Evolutionary conservation across 371 early-diverging fungal species (phyloP), one percentile per base, ranked within the genome.

Genomic region (Mortierella sp.): DNA sequence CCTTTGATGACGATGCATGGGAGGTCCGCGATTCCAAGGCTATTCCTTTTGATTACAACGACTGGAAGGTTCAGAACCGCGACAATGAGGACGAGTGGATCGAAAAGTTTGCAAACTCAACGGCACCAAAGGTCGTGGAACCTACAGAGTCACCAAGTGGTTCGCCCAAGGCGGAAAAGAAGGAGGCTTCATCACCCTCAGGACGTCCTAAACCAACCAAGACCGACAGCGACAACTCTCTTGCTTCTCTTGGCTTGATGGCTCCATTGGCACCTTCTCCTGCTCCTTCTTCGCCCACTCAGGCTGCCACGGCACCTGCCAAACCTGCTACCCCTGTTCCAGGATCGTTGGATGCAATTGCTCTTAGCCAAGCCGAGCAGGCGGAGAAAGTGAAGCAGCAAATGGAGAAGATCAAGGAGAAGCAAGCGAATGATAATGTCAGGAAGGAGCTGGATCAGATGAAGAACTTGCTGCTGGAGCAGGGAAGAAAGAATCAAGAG

Each of bases 1-100:
- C 83, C 0, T 87, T 87, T 52, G 83, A 83, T 30, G 87, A 87
- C 56, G 87, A 87, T 54, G 85, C 85, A 2, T 85, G 85, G 85
- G 78, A 80, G 47, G 71, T 84, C 72, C 54, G 85, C 71, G 87
- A 76, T 28, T 70, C 74, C 34, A 73, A 74, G 61, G 21, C 41
- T 19, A 28, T 63, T 72, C 67, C 46, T 45, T 81, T 63, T 71
- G 83, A 50, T 64, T 83, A 61, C 47, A 76, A 63, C 72, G 83
- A 59, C 67, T 80, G 54, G 81, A 82, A 61, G 70, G 72, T 55
- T 31, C 81, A 57, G 73, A 82, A 61, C 48, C 68, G 61, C 46
- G 80, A 60, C 68, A 81, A 76, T 19, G 76, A 76, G 43, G 76
- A 76, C 23, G 76, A 76, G n/a, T 76, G 76, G 76, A 76, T 76